These are phyloP conservation scores for Penicillium freii DNA, from an alignment of 2,329 filamentous ascomycete genomes.

Conservation along the genomic window DNA sequence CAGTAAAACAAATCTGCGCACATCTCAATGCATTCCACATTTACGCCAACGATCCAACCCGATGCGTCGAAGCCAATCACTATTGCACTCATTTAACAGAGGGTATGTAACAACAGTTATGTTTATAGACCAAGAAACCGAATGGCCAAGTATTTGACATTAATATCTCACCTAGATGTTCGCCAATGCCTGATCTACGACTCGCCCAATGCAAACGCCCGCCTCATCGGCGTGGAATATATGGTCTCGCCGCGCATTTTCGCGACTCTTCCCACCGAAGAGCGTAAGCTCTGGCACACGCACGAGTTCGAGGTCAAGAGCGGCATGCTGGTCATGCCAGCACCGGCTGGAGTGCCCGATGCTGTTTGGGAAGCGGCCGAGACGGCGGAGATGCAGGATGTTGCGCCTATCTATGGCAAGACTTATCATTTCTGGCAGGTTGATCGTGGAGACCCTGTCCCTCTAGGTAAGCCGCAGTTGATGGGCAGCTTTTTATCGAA, in stretches of 20 bases:
- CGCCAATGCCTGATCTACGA: conserved; percentile 87
- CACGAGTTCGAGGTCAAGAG: conserved; percentile 53
- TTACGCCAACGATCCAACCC: conserved; percentile 69
- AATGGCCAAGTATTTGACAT: neutral
- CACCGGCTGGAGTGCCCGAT: conserved; percentile 45
- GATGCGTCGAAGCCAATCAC: conserved; percentile 75
- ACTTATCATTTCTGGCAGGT: conserved; percentile 85
- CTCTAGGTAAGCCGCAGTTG: conserved; percentile 60
- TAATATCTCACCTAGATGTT: conserved; percentile 53
- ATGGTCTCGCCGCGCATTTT: conserved; percentile 74
- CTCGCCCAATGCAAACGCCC: conserved; percentile 61
- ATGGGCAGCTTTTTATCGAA: conserved; percentile 58
- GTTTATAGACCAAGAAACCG: neutral
- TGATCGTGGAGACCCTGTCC: conserved; percentile 66
- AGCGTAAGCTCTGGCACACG: conserved; percentile 78
- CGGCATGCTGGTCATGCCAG: conserved; percentile 45
- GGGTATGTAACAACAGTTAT: conserved; percentile 32
- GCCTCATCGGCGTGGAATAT: conserved; percentile 82
- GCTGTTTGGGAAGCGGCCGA: conserved; percentile 72
- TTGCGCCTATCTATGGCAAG: conserved; percentile 76
- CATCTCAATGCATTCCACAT: conserved; percentile 85
- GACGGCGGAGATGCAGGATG: conserved; percentile 74
- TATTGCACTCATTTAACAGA: conserved; percentile 77
- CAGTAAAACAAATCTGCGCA: conserved; percentile 72
- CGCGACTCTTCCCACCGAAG: conserved; percentile 61